Evolutionary conservation across 805 yeast genomes (phyloP), one percentile per base, ranked within the genome.

Genomic region (Maudiozyma pseudohumilis): DNA sequence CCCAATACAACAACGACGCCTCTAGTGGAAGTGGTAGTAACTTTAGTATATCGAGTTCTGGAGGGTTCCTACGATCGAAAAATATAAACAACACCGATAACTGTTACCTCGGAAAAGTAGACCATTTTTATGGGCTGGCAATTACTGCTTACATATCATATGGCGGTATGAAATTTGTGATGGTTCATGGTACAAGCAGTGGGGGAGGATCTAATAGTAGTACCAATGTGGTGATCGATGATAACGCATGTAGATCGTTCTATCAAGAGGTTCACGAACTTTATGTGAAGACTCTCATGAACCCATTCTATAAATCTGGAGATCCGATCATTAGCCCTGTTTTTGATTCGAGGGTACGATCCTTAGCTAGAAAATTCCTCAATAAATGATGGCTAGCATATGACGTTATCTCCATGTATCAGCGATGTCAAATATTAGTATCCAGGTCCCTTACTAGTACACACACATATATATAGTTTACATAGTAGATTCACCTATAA

Each of bases 81-180:
- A 50, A 46, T 40, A 36, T 36, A 1, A 38, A 39, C 21, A 49
- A 44, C 22, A 40, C 42, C 15, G 58, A 55, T 30, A 57, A 57
- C 32, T 55, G 59, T 36, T 80, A 82, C 52, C 63, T 87, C 44
- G 88, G 89, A 32, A 74, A 74, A 32, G 74, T 89, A 15, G 98
- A 92, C 60, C 76, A 79, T 26, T 89, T 86, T 58, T 85, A 88
- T 56, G 94, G 92, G 5, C 75, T 77, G 46, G 64, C 70, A 34
- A 74, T 89, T n/a, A 82, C 86, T 39, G 94, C 89, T 3, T 92
- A 77, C 55, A 69, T 89, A 29, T 85, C 96, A 0, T 87, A 87
- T 36, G 89, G 96, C 5, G 88, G 86, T 52, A 72, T 84, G 48
- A 86, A 86, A 55, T 74, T 89, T 44, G 60, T 92, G 16, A 69